Percentiles rank a stretch among this genome's conserved stretches.
Conservation (phyloP, 192 early-diverging fungal species). For the Backusella macrospora region DNA sequence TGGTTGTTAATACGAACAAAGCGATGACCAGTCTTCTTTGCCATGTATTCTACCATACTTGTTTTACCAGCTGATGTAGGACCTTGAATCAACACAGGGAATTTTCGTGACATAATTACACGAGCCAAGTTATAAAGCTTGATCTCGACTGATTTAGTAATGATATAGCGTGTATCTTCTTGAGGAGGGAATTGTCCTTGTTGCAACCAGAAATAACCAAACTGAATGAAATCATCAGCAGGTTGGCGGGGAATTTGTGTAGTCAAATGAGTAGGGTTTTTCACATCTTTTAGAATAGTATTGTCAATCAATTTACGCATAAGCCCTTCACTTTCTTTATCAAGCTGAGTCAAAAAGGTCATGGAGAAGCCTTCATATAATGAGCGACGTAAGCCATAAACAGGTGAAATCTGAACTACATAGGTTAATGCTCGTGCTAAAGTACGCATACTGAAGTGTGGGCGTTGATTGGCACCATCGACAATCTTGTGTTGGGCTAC, state of each 20-base stretch:
- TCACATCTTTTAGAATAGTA: slow-evolving; percentile 60
- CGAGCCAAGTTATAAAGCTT: slow-evolving; percentile 90
- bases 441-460: slow-evolving; percentile 93
- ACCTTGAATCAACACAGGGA: slow-evolving; percentile 97
- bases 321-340: slow-evolving; percentile 62
- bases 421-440: slow-evolving; percentile 88
- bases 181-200: slow-evolving; percentile 41
- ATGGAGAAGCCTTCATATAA: slow-evolving; percentile 93
- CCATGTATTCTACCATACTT: slow-evolving; percentile 96
- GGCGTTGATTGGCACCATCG: slow-evolving; percentile 86
- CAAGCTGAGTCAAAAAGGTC: slow-evolving; percentile 93
- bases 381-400: slow-evolving; percentile 81
- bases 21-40: slow-evolving; percentile 84
- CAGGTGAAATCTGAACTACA: slow-evolving; percentile 65
- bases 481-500: slow-evolving; percentile 73
- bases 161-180: slow-evolving; percentile 66
- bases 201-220: slow-evolving; percentile 89
- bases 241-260: slow-evolving; percentile 64
- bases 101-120: slow-evolving; percentile 87
- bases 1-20: slow-evolving; percentile 99
- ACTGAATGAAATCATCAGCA: slow-evolving; percentile 61
- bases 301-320: slow-evolving; percentile 60
- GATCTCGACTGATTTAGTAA: slow-evolving; percentile 83
- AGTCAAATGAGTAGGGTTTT: slow-evolving; percentile 56
- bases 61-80: slow-evolving; percentile 98